Evolutionary conservation across 2,329 filamentous ascomycete species (phyloP), one percentile per base, ranked within the genome.

Genomic region (Rhinocladiella mackenziei): DNA sequence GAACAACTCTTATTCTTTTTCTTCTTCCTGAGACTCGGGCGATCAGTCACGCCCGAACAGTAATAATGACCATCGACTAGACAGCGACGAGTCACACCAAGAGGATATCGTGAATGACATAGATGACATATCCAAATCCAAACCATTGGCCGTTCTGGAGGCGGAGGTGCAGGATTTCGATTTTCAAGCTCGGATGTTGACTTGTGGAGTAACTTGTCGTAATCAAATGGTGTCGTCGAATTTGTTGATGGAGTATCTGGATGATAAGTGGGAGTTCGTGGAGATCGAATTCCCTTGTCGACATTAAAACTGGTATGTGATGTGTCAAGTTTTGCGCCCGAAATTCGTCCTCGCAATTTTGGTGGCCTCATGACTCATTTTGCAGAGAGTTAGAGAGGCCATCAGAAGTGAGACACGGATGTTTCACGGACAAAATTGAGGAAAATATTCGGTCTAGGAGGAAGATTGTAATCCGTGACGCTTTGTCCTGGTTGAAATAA

Each of bases 101-200:
- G 62, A 1, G 62, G 60, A 58, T 77, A 78, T 8, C 60, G 63
- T 13, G 60, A 62, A 26, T 62, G 59, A 60, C 75, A 78, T 31
- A 70, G 56, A 56, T 78, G 75, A 55, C 75, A 77, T 51, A 67
- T 65, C 75, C 75, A 78, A 23, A 72, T 59, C 74, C 74, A 77
- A 14, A 51, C 28, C 19, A 50, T 23, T 6, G 55, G 56, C 10
- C 43, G 37, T 7, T 33, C 15, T 7, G 46, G 44, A 15, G 51
- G 51, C 19, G 56, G 46, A 9, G 43, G 39, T 8, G 45, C 28
- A 13, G n/a, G 5, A 7, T 9, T 36, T 23, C 25, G 38, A 10
- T 36, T 34, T 9, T 33, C 7, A 5, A n/a, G 14, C n/a, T 36
- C 28, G 5, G 10, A 17, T 3, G 5, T 18, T 7, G 14, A 13